A percentile compares a stretch with the other conserved stretches of the same genome.
phyloP scores from a whole-genome alignment of 2,329 filamentous ascomycete genomes.

The Aspergillus sclerotialis region DNA sequence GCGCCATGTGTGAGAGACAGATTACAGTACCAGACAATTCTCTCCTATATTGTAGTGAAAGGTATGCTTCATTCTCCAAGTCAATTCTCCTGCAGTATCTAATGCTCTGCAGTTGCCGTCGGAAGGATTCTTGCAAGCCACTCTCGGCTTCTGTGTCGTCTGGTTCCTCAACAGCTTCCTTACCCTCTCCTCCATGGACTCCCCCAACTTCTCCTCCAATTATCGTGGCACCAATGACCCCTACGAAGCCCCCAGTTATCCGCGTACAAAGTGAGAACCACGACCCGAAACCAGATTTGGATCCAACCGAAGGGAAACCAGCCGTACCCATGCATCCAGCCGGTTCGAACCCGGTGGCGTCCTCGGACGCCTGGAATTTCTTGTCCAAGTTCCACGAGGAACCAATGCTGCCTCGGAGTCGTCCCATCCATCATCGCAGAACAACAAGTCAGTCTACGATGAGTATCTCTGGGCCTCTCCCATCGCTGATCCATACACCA shows the following conservation, averaged over 20 bases:
- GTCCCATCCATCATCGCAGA: constrained; percentile 16
- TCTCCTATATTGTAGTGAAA: constrained; percentile 59
- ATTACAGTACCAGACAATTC: constrained; percentile 55
- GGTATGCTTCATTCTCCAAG: constrained; percentile 37
- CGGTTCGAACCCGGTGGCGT: constrained; percentile 14
- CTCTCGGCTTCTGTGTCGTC: constrained; percentile 33
- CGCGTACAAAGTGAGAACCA: constrained; percentile 35
- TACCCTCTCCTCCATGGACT: constrained; percentile 25
- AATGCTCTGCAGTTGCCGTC: constrained; percentile 32
- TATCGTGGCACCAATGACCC: constrained; percentile 30
- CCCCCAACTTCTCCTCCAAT: constrained; percentile 29
- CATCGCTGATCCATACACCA: constrained; percentile 31
- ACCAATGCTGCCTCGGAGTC: constrained; percentile 12
- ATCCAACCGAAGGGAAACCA: constrained; percentile 46
- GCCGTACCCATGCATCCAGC: constrained; percentile 25
- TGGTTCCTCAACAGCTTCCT: constrained; percentile 19
- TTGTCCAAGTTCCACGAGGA: constrained; percentile 38
- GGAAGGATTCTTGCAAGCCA: constrained; percentile 41
- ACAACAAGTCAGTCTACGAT: constrained; percentile 27
- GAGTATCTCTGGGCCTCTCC: constrained; percentile 15
- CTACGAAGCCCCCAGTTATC: constrained; percentile 22
- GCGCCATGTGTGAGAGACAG: constrained; percentile 59
- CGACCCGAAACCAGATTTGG: constrained; percentile 38
- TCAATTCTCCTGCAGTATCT: constrained; percentile 1
- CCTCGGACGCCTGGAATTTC: constrained; percentile 39